Evolutionary conservation across 2,329 filamentous ascomycete genomes (phyloP).

Genomic region (Penicillium sp.): DNA sequence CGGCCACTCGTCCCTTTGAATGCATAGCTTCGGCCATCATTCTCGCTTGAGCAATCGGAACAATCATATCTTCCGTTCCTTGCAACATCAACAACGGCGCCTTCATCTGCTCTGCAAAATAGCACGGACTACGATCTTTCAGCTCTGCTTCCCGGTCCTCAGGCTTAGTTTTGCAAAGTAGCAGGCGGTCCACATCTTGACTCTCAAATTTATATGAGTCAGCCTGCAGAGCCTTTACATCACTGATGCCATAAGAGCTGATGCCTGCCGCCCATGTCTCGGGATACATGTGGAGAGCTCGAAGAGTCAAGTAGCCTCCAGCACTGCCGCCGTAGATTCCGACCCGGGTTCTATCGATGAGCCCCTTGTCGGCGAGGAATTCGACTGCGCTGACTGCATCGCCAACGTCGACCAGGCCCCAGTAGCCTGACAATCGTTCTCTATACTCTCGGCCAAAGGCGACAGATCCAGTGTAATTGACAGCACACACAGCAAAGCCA

Average conservation of each 20-base stretch:
- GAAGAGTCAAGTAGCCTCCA: conserved; percentile 51
- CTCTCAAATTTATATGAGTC: conserved; percentile 55
- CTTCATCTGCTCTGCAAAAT: conserved; percentile 44
- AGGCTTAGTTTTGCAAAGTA: conserved; percentile 34
- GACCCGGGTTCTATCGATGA: conserved; percentile 35
- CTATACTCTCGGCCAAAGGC: conserved; percentile 49
- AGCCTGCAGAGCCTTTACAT: conserved; percentile 42
- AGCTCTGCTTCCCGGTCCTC: conserved; percentile 41
- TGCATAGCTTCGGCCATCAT: conserved; percentile 47
- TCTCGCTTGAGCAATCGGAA: conserved; percentile 52
- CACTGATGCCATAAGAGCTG: conserved; percentile 48
- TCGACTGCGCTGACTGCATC: conserved; percentile 46
- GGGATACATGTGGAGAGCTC: conserved; percentile 44
- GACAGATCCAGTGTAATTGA: conserved; percentile 51
- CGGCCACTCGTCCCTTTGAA: conserved; percentile 40
- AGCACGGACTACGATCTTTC: conserved; percentile 46
- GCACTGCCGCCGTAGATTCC: conserved; percentile 50
- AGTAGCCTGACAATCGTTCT: conserved; percentile 44
- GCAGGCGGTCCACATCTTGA: conserved; percentile 45
- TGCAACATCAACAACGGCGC: conserved; percentile 53
- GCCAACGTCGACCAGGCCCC: conserved; percentile 48
- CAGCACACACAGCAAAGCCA: conserved; percentile 47
- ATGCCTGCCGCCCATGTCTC: conserved; percentile 46
- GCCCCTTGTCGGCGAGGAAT: conserved; percentile 35
- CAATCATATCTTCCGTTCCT: conserved; percentile 52